phyloP scores from a whole-genome alignment of 768 basidiomycete genomes.

The Psilocybe subaeruginosa region DNA sequence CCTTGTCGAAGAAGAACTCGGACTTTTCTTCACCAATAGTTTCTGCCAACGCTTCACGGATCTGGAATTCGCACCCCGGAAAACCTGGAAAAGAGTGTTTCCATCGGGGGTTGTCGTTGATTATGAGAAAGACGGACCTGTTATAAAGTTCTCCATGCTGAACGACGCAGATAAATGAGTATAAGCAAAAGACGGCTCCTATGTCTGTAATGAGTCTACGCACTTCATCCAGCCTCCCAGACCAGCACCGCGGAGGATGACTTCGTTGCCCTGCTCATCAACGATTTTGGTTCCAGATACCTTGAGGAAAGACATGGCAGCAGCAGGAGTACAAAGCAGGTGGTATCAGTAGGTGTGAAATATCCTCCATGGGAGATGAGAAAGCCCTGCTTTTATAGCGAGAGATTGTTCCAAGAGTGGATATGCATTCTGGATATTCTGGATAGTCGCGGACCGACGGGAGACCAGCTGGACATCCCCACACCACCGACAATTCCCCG shows the following conservation, averaged over 20 bases:
- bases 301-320: slow-evolving; percentile 53
- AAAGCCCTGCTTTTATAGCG: slow-evolving; percentile 3
- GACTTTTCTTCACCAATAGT: slow-evolving; percentile 70
- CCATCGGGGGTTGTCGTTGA: neutral
- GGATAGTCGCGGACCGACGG: neutral
- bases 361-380: neutral
- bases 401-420: slow-evolving; percentile 5
- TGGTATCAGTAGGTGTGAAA: neutral
- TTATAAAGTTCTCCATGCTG: slow-evolving; percentile 81
- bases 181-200: neutral
- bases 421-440: neutral
- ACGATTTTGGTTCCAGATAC: slow-evolving; percentile 64
- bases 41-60: slow-evolving; percentile 68
- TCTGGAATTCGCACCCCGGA: slow-evolving; percentile 82
- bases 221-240: slow-evolving; percentile 88
- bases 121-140: slow-evolving; percentile 38
- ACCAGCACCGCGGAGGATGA: slow-evolving; percentile 74
- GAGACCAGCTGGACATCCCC: slow-evolving; percentile 4
- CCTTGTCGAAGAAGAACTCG: slow-evolving; percentile 86
- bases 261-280: slow-evolving; percentile 55
- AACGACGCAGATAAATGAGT: neutral
- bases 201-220: slow-evolving; percentile 29
- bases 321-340: neutral
- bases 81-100: slow-evolving; percentile 45
- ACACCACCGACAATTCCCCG: slow-evolving; percentile 12